Base-by-base conservation (phyloP, 306 rosid species). In the Dicorynia guianensis region DNA sequence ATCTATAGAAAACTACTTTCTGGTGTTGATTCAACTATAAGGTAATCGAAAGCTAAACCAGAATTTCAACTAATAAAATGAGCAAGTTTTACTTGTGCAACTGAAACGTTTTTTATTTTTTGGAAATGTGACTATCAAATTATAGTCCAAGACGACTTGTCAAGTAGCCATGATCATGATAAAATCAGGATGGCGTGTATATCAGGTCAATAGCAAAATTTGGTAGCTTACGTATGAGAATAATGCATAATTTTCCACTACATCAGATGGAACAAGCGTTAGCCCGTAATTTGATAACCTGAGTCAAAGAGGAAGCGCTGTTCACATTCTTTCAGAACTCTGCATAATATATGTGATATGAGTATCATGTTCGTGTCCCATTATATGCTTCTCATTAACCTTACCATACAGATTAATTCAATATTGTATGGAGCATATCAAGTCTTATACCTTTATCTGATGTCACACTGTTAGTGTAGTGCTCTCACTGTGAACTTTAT, bases 401-500 rank as follows among this genome's bases (percentile, higher is more conserved):
- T 67, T 44, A 55, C 43, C 52, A 63, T 39, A 59, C 49, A 65
- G 36, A 52, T 66, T 63, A 42, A 17, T 72, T 14, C 1, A 42
- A 34, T 40, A 25, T 82, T 80, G 14, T 60, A 56, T 71, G 75
- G 75, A 54, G 19, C 59, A 79, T 67, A 75, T 75, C 40, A 72
- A 71, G 30, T 68, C 54, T 64, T 11, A 11, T 14, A 15, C 33
- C 48, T 60, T 76, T 71, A 36, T 52, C 34, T 49, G 76, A 68
- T 66, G 67, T 68, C 65, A 72, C 19, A 40, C 47, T 73, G n/a
- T n/a, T n/a, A n/a, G n/a, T 78, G 49, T 38, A 83, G 84, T 88
- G 77, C 78, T 71, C 54, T 68, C 58, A 77, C 81, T 74, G 76
- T 74, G 43, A 63, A 67, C 55, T 36, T 40, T 11, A 5, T 82